Evolutionary conservation across 2,329 filamentous ascomycete species (phyloP).

Genomic region (Diaporthe citriasiana): DNA sequence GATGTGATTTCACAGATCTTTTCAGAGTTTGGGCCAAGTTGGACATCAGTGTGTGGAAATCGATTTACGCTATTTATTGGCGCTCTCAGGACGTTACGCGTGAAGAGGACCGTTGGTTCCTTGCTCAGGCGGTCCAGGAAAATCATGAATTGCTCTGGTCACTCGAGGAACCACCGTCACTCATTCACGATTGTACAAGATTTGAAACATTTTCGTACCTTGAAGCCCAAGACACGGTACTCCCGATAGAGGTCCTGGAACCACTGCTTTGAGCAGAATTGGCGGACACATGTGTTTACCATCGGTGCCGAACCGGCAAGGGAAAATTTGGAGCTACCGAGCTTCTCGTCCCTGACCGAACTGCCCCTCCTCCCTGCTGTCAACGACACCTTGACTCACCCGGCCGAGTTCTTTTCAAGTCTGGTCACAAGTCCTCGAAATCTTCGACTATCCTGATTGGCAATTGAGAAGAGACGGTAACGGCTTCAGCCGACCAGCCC

Average conservation of each 20-base stretch:
- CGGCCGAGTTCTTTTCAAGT: background rate
- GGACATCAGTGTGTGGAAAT: background rate
- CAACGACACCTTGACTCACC: conserved; percentile 5
- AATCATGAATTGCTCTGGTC: background rate
- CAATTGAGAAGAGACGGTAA: too few species aligned
- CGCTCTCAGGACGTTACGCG: too few species aligned
- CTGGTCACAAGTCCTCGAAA: background rate
- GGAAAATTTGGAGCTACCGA: conserved; percentile 31
- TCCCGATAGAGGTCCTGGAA: background rate
- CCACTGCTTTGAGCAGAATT: background rate
- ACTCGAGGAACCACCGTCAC: too few species aligned
- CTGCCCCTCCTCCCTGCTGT: background rate
- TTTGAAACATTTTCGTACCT: background rate
- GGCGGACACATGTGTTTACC: background rate
- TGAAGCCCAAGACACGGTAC: background rate
- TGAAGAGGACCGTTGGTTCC: background rate
- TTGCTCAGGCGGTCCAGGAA: background rate
- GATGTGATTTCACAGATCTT: background rate
- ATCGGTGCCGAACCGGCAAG: conserved; percentile 32
- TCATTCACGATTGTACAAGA: background rate
- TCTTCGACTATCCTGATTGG: background rate
- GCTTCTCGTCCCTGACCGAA: conserved; percentile 22
- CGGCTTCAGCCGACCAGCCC: background rate
- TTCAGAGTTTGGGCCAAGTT: background rate
- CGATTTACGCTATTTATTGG: background rate